A percentile compares a stretch with the other conserved stretches of the same genome.
Conservation (phyloP, 805 yeast species). For the Starmerella ratchasimensis region DNA sequence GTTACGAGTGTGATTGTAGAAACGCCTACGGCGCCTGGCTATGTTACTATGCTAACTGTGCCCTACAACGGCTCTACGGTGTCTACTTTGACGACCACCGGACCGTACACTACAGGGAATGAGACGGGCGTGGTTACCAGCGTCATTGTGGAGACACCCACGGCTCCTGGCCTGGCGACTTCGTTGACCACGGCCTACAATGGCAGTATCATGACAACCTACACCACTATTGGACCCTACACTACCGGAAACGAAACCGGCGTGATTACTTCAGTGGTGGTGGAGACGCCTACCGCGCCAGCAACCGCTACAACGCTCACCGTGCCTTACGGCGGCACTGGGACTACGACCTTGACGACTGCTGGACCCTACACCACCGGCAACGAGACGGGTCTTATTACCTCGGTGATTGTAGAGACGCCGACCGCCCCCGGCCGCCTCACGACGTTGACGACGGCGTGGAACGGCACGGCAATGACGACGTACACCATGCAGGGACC, state of each 20-base stretch:
- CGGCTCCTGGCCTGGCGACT: background rate
- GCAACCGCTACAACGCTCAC: background rate
- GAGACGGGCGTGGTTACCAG: background rate
- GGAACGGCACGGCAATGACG: background rate
- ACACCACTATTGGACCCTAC: background rate
- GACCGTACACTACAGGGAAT: background rate
- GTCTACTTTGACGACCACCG: conserved; percentile 2
- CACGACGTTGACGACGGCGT: background rate
- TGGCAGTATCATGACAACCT: background rate
- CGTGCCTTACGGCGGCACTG: background rate
- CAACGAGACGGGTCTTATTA: background rate
- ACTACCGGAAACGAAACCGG: background rate
- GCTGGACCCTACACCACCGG: background rate
- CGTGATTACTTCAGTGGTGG: background rate
- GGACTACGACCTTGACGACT: background rate
- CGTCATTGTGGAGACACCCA: background rate
- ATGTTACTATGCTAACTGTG: background rate
- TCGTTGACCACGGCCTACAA: background rate
- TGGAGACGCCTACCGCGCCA: background rate
- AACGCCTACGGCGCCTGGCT: conserved; percentile 4
- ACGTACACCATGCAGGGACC: background rate
- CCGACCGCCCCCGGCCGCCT: conserved; percentile 1
- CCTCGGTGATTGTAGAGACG: conserved; percentile 1
- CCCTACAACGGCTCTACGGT: background rate
- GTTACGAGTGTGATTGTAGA: background rate